Conservation (phyloP, 2,329 filamentous ascomycete genomes). For the Colletotrichum eremochloae region DNA sequence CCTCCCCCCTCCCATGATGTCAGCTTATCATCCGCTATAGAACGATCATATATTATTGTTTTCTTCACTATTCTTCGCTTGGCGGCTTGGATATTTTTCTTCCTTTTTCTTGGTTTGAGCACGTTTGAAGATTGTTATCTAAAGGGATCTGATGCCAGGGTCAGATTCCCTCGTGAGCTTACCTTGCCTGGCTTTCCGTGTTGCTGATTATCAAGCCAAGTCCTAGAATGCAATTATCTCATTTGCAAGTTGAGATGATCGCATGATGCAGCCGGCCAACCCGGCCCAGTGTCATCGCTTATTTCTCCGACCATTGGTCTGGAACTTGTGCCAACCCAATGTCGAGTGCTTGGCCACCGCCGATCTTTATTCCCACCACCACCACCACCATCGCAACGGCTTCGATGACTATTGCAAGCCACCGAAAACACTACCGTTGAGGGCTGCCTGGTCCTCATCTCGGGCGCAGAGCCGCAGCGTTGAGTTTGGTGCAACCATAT, state of each 20-base stretch:
- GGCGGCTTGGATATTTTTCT: not conserved
- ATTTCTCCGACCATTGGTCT: constrained; percentile 1
- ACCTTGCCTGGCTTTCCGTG: constrained; percentile 13
- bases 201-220: constrained; percentile 4
- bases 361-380: constrained; percentile 17
- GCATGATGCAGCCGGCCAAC: not conserved
- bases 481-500: not conserved
- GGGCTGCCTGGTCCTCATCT: not conserved
- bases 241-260: constrained; percentile 16
- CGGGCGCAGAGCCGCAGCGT: constrained; percentile 15
- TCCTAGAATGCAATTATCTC: not conserved
- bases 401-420: not conserved
- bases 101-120: too few relatives aligned
- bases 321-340: constrained; percentile 6
- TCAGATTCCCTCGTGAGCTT: not conserved
- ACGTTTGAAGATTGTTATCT: not conserved
- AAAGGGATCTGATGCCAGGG: not conserved
- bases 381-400: not conserved
- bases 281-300: not conserved
- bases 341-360: not conserved
- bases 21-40: constrained; percentile 1
- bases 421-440: not conserved
- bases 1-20: too few relatives aligned
- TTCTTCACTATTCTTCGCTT: not conserved
- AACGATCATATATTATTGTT: constrained; percentile 9